Evolutionary conservation across 441 rosid genomes (phyloP).

Genomic region (Populus hybrid): DNA sequence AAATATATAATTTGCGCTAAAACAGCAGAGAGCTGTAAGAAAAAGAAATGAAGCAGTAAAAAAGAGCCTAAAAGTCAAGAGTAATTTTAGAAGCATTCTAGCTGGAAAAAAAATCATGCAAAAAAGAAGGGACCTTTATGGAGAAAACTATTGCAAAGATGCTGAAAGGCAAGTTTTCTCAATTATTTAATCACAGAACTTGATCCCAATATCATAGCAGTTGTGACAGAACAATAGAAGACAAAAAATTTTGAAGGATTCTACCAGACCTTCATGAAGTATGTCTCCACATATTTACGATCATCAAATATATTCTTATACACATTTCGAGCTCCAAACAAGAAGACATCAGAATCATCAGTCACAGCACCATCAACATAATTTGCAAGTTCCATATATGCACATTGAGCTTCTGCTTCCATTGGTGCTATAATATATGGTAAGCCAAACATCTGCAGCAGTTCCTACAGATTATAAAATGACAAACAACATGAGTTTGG

Average conservation of each 20-base stretch:
- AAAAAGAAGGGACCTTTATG: neutral
- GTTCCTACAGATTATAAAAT: slow-evolving; percentile 50
- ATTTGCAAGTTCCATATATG: slow-evolving; percentile 81
- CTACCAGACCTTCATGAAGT: slow-evolving; percentile 76
- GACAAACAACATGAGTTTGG: neutral
- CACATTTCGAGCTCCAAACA: slow-evolving; percentile 89
- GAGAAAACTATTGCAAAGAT: slow-evolving; percentile 1
- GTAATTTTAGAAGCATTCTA: neutral
- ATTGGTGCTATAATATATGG: slow-evolving; percentile 97
- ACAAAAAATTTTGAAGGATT: slow-evolving; percentile 1
- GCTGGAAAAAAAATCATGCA: neutral
- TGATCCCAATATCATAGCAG: neutral
- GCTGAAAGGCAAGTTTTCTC: neutral
- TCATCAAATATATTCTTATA: slow-evolving; percentile 98
- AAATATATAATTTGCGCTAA: neutral
- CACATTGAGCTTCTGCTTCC: slow-evolving; percentile 99
- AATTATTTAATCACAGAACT: neutral
- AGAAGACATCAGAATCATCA: slow-evolving; percentile 94
- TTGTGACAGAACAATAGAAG: neutral
- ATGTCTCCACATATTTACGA: slow-evolving; percentile 96
- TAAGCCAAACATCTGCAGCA: slow-evolving; percentile 96
- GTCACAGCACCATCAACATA: slow-evolving; percentile 97
- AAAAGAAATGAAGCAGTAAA: neutral
- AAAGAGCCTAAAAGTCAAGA: neutral
- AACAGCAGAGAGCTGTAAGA: neutral